Conservation (phyloP, 495 filamentous ascomycete genomes). For the Zalerion maritima region DNA sequence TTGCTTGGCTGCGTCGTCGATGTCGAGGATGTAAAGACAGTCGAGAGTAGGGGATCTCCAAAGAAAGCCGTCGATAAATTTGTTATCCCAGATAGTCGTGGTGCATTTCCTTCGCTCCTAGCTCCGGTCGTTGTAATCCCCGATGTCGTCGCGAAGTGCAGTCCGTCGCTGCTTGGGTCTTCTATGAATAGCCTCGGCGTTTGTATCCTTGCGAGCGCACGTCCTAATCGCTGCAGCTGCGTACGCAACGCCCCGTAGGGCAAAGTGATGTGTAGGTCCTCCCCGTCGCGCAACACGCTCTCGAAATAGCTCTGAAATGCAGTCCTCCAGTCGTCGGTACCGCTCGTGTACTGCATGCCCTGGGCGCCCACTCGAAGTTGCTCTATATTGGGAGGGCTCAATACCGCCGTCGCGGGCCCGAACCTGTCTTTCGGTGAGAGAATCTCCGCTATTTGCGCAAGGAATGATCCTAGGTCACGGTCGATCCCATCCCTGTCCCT, state of each 20-base stretch:
- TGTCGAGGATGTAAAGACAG: conserved; percentile 31
- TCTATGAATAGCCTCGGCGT: conserved; percentile 22
- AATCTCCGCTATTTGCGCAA: conserved; percentile 17
- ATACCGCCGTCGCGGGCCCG: conserved; percentile 20
- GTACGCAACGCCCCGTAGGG: conserved; percentile 23
- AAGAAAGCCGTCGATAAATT: conserved; percentile 43
- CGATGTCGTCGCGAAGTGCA: conserved; percentile 16
- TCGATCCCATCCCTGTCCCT: conserved; percentile 12
- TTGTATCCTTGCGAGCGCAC: conserved; percentile 23
- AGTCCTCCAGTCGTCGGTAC: conserved; percentile 21
- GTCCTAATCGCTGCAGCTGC: conserved; percentile 21
- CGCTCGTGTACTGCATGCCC: conserved; percentile 8
- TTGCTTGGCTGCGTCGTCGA: conserved; percentile 7
- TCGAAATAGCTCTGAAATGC: conserved; percentile 33
- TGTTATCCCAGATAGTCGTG: conserved; percentile 19
- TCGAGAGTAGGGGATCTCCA: conserved; percentile 42
- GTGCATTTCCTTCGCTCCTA: conserved; percentile 2
- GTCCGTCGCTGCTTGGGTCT: conserved; percentile 18
- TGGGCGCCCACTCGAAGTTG: conserved; percentile 1
- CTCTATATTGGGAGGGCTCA: conserved; percentile 4
- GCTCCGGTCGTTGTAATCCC: conserved; percentile 1
- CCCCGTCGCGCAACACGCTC: conserved; percentile 25
- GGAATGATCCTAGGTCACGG: conserved; percentile 19
- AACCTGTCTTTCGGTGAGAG: conserved; percentile 24
- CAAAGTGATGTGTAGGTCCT: conserved; percentile 31